phyloP scores from a whole-genome alignment of 306 rosid genomes.

The Cyclanthera cordifolia region DNA sequence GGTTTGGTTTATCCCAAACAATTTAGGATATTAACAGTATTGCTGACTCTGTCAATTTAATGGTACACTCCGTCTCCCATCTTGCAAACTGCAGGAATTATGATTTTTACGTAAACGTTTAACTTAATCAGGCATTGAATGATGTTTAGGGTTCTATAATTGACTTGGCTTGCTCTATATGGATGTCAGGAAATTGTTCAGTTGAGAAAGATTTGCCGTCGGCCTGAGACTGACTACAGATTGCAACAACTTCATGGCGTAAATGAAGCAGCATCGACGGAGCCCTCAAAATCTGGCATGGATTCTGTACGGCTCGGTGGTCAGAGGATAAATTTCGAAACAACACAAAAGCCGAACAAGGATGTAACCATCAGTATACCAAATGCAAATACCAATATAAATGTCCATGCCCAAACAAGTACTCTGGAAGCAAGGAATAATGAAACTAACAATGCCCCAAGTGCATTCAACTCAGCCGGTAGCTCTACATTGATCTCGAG shows the following conservation, averaged over 20 bases:
- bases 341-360: slow-evolving; percentile 30
- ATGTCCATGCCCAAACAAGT: slow-evolving; percentile 4
- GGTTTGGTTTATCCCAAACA: no score
- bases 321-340: slow-evolving; percentile 30
- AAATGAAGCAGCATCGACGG: slow-evolving; percentile 44
- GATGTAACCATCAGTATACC: not conserved
- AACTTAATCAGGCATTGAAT: not conserved
- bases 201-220: slow-evolving; percentile 80
- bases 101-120: not conserved
- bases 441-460: not conserved
- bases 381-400: not conserved
- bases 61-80: no score
- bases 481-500: slow-evolving; percentile 16
- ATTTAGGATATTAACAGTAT: no score
- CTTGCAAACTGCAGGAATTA: not conserved
- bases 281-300: slow-evolving; percentile 38
- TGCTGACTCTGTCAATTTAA: no score
- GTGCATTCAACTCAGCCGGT: slow-evolving; percentile 29
- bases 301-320: slow-evolving; percentile 27
- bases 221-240: slow-evolving; percentile 87
- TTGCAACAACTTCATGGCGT: slow-evolving; percentile 82
- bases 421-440: slow-evolving; percentile 8
- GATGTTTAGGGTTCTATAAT: not conserved
- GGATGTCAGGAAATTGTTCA: slow-evolving; percentile 81
- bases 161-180: slow-evolving; percentile 11